A percentile compares a stretch with the other conserved stretches of the same genome.
Evolutionary conservation across 2,329 filamentous ascomycete species (phyloP).

Genomic region (Xylaria sp.): DNA sequence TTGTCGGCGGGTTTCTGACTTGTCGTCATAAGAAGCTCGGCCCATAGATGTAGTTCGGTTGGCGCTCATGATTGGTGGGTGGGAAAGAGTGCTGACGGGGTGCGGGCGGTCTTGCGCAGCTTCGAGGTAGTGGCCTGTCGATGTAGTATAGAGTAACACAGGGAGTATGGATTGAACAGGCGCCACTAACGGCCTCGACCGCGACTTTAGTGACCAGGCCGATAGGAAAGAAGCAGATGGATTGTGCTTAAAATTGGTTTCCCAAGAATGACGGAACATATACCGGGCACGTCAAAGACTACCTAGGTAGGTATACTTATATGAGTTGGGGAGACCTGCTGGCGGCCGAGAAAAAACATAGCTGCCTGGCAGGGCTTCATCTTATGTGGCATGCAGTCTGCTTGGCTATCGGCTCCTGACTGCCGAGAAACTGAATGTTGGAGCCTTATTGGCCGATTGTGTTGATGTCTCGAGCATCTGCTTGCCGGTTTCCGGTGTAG

Average conservation of each 20-base stretch:
- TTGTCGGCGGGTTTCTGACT: slow-evolving; percentile 29
- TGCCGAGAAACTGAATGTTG: neutral
- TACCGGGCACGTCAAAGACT: slow-evolving; percentile 1
- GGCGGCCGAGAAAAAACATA: neutral
- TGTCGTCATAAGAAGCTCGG: slow-evolving; percentile 30
- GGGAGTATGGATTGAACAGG: neutral
- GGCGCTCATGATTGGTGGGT: slow-evolving; percentile 32
- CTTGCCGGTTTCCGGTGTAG: slow-evolving; percentile 22
- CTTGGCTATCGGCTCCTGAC: slow-evolving; percentile 1
- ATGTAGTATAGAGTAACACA: neutral
- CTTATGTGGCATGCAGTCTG: neutral
- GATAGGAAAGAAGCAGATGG: neutral
- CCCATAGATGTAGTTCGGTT: slow-evolving; percentile 27
- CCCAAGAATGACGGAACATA: neutral
- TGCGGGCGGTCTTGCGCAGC: neutral
- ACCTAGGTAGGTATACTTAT: neutral
- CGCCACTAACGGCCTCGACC: neutral
- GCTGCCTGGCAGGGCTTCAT: slow-evolving; percentile 15
- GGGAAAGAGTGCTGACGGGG: neutral
- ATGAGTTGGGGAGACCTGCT: neutral
- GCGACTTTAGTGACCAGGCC: neutral
- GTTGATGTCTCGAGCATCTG: slow-evolving; percentile 4
- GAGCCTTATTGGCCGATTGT: slow-evolving; percentile 17
- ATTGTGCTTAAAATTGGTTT: neutral
- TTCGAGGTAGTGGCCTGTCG: neutral